Evolutionary conservation across 208 protist genomes (phyloP).

Genomic region (Polymyxa betae): DNA sequence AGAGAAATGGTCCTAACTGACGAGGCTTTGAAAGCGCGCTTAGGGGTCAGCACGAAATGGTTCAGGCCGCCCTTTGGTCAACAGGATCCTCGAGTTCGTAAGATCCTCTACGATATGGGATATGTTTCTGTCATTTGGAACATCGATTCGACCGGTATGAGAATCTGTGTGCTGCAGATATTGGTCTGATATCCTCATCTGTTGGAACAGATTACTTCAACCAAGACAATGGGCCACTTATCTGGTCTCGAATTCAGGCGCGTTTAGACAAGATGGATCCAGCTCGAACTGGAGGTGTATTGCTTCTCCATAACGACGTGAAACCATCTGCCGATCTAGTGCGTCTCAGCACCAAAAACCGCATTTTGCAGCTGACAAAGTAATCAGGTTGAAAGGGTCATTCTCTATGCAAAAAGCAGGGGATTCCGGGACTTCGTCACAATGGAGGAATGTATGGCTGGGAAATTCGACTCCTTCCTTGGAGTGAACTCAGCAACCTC

Average conservation of each 20-base stretch:
- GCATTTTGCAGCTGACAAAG: neutral
- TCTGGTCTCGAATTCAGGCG: conserved; percentile 27
- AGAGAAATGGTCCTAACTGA: conserved; percentile 39
- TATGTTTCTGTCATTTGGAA: conserved; percentile 41
- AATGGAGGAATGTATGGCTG: conserved; percentile 5
- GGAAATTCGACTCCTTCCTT: conserved; percentile 9
- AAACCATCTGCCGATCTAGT: conserved; percentile 20
- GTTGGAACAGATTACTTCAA: conserved; percentile 48
- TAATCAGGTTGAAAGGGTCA: neutral
- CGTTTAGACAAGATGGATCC: conserved; percentile 17
- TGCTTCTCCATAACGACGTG: conserved; percentile 24
- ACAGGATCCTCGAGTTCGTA: conserved; percentile 33
- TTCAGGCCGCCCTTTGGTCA: conserved; percentile 25
- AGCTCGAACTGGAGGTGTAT: conserved; percentile 24
- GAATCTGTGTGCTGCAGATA: neutral
- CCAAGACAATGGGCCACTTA: neutral
- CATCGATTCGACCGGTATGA: conserved; percentile 36
- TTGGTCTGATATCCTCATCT: neutral
- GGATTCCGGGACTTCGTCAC: conserved; percentile 28
- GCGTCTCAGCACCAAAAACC: neutral
- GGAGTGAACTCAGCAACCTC: neutral
- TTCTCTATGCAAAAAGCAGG: neutral
- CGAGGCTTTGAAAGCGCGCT: neutral
- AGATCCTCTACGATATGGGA: conserved; percentile 34
- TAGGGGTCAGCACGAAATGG: neutral